Conservation (phyloP, 73 alveolate genomes). For the Paramecium caudatum region DNA sequence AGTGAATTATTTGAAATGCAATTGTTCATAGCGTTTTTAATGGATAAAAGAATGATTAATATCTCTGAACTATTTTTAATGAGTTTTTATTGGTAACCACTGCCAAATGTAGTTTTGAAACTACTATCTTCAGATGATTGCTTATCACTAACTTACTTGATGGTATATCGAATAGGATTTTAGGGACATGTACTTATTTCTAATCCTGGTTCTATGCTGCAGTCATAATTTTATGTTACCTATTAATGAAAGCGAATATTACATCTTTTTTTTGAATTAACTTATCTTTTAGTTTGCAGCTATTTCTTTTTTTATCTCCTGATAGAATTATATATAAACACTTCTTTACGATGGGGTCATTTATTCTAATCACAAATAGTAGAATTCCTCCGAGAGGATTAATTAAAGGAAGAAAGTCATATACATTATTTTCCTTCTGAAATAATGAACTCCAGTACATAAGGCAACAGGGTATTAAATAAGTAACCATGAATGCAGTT, state of each 20-base stretch:
- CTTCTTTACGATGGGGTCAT: conserved; percentile 39
- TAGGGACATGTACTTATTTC: neutral
- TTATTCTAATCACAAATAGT: conserved; percentile 36
- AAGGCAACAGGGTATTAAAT: conserved; percentile 33
- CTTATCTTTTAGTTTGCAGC: neutral
- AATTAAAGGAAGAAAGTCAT: neutral
- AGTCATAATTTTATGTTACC: neutral
- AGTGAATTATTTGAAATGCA: neutral
- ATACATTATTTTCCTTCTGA: neutral
- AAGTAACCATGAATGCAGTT: conserved; percentile 5
- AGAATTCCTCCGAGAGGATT: conserved; percentile 33
- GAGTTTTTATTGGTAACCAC: neutral
- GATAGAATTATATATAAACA: neutral
- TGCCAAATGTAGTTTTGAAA: neutral
- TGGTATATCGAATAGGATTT: neutral
- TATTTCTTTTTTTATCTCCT: neutral
- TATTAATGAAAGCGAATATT: neutral
- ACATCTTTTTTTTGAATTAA: neutral
- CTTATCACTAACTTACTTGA: neutral
- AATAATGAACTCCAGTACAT: neutral
- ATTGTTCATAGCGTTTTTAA: neutral
- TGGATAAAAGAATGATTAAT: neutral
- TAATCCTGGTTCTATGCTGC: neutral
- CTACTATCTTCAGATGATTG: neutral
- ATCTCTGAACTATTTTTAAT: neutral